Conservation (phyloP, 1,284 basidiomycete species). For the Pascua sp. region DNA sequence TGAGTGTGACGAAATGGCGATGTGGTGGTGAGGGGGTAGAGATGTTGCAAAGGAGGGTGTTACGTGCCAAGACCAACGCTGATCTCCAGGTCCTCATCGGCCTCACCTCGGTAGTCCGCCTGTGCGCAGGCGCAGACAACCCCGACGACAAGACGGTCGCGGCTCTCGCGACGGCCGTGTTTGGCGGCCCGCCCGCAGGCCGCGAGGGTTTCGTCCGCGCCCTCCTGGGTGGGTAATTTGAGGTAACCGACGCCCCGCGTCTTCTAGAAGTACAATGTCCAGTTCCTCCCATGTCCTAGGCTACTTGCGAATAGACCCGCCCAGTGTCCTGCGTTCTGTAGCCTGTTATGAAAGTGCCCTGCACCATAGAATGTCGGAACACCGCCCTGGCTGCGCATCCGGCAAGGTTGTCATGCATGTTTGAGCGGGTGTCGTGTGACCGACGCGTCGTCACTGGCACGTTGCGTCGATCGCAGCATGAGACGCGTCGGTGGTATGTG, state of each 20-base stretch:
- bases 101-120: constrained; percentile 28
- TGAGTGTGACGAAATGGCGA: constrained; percentile 9
- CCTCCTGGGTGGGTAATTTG: constrained; percentile 5
- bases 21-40: constrained; percentile 17
- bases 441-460: no score
- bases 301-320: no score
- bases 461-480: no score
- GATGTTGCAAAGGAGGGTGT: constrained; percentile 33
- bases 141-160: constrained; percentile 1
- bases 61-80: constrained; percentile 3
- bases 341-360: no score
- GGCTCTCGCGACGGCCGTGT: constrained; percentile 12
- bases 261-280: not conserved
- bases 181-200: constrained; percentile 6
- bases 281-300: no score
- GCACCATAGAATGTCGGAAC: no score
- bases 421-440: no score
- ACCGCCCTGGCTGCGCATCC: no score
- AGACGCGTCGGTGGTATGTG: no score
- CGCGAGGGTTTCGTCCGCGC: constrained; percentile 9
- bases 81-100: constrained; percentile 27
- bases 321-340: no score
- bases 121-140: constrained; percentile 12
- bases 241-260: not conserved
- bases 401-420: no score